These are phyloP conservation scores for Agrocybe chaxingu DNA, from an alignment of 768 basidiomycete genomes.

Conservation along the genomic window DNA sequence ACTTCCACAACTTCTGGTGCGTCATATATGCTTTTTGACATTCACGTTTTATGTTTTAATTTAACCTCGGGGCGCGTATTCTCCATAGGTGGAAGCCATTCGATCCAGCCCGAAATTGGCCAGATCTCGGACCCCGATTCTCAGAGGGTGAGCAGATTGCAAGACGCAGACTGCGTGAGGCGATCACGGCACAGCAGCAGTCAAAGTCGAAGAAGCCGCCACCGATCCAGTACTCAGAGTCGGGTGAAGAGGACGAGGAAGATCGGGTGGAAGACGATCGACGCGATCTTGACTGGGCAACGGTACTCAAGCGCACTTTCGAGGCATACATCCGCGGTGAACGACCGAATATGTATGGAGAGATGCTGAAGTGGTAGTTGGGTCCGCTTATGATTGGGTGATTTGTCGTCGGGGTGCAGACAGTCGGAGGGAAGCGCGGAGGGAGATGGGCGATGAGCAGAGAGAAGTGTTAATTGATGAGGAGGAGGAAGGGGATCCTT, in stretches of 20 bases:
- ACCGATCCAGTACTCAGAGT: constrained; percentile 19
- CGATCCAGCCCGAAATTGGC: constrained; percentile 91
- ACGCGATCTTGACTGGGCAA: constrained; percentile 87
- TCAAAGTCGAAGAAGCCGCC: no score
- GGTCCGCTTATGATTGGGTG: background rate
- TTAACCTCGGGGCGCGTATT: background rate
- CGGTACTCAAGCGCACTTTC: constrained; percentile 93
- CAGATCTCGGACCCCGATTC: constrained; percentile 85
- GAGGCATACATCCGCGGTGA: constrained; percentile 92
- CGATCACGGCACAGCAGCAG: constrained; percentile 7
- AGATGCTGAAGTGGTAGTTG: constrained; percentile 57
- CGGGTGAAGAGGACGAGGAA: constrained; percentile 41
- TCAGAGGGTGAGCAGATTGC: constrained; percentile 68
- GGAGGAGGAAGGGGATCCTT: no score
- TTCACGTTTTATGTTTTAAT: background rate
- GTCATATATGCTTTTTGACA: constrained; percentile 17
- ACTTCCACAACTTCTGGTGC: constrained; percentile 93
- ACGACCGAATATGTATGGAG: constrained; percentile 93
- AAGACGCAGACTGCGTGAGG: constrained; percentile 33
- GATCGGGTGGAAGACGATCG: constrained; percentile 60
- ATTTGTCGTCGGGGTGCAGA: background rate
- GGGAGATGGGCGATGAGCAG: background rate
- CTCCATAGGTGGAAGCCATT: constrained; percentile 88
- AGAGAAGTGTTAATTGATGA: no score
- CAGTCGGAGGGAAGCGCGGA: background rate